phyloP scores from a whole-genome alignment of 108 stramenopile genomes.

The Chaetoceros muelleri region DNA sequence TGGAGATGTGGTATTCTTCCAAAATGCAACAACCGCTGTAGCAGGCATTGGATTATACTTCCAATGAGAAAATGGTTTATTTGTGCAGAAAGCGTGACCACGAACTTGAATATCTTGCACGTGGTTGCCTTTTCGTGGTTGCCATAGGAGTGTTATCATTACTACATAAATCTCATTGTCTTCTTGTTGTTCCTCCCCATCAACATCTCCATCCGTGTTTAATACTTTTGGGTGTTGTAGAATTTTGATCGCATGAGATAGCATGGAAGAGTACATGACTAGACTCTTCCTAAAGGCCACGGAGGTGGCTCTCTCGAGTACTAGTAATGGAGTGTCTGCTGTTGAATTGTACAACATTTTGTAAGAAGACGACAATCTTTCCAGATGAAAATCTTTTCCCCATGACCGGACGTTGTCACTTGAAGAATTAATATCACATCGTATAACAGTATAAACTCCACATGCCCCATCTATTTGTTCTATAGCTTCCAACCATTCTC shows the following conservation, averaged over 20 bases:
- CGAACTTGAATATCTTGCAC: conserved; percentile 9
- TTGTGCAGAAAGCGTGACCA: conserved; percentile 18
- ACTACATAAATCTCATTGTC: not conserved
- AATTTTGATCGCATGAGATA: too few species aligned
- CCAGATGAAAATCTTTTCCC: conserved; percentile 52
- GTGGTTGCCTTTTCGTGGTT: not conserved
- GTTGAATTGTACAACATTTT: not conserved
- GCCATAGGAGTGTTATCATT: conserved; percentile 11
- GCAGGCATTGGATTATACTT: conserved; percentile 23
- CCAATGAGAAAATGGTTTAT: not conserved
- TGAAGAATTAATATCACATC: conserved; percentile 33
- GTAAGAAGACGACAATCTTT: conserved; percentile 20
- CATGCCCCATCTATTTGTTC: conserved; percentile 31
- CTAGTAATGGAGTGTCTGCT: not conserved
- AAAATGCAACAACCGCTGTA: conserved; percentile 20
- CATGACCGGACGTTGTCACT: conserved; percentile 27
- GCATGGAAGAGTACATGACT: too few species aligned
- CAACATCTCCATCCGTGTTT: conserved; percentile 19
- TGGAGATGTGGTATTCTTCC: not conserved
- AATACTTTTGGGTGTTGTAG: not conserved
- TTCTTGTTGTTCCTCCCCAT: conserved; percentile 14
- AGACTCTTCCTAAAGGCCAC: not conserved
- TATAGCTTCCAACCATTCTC: conserved; percentile 68
- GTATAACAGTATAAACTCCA: conserved; percentile 67
- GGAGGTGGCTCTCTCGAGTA: not conserved